Conservation (phyloP, 441 rosid genomes). For the Gossypium gossypioides region DNA sequence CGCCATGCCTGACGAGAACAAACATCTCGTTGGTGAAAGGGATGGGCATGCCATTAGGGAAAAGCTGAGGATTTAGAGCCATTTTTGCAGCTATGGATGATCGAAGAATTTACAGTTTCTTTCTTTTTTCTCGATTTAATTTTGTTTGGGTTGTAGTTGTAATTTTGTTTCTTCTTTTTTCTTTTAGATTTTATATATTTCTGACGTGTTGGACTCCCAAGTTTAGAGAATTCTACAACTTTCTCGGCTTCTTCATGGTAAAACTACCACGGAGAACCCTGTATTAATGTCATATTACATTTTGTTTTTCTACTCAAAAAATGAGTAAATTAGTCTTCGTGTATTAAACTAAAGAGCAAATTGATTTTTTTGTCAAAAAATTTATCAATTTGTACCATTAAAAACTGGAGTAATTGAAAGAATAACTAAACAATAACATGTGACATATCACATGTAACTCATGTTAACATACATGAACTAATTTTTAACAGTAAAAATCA, state of each 20-base stretch:
- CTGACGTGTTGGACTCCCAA: not conserved
- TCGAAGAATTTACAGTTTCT: not conserved
- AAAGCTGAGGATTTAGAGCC: constrained; percentile 80
- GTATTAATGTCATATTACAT: too few relatives aligned
- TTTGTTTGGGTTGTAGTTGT: not conserved
- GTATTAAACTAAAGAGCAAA: too few relatives aligned
- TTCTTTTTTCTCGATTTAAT: not conserved
- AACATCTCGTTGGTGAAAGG: constrained; percentile 72
- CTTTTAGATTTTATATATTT: not conserved
- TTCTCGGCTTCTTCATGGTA: not conserved
- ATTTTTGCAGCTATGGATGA: constrained; percentile 18
- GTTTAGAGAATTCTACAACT: not conserved
- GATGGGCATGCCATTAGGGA: constrained; percentile 67
- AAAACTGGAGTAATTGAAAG: rapidly evolving
- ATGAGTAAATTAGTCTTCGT: too few relatives aligned
- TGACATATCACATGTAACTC: too few relatives aligned
- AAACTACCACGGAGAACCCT: too few relatives aligned
- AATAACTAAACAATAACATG: too few relatives aligned
- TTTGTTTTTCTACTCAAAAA: too few relatives aligned
- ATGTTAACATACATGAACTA: rapidly evolving
- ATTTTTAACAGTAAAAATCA: too few relatives aligned
- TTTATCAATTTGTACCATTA: too few relatives aligned
- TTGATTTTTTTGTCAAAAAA: too few relatives aligned
- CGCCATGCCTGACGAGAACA: constrained; percentile 72
- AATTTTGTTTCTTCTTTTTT: not conserved